Conservation (phyloP, 306 rosid species). For the Cucumis hystrix region DNA sequence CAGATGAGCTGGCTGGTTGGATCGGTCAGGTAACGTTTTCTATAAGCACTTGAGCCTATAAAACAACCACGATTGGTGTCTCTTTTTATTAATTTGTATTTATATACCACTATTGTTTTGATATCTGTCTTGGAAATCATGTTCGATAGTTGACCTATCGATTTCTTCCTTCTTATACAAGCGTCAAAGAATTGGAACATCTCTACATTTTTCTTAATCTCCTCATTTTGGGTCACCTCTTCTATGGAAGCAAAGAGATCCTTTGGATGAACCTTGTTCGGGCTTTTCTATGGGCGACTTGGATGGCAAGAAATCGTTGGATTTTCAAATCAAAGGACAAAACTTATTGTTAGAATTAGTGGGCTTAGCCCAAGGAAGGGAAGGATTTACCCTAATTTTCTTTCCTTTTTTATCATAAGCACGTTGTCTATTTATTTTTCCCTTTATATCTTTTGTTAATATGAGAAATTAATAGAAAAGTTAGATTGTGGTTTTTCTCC, state of each 20-base stretch:
- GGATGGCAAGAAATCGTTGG: not conserved
- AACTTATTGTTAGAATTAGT: too few species aligned
- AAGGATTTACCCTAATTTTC: too few species aligned
- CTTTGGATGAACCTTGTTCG: not conserved
- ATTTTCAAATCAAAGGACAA: too few species aligned
- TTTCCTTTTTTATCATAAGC: too few species aligned
- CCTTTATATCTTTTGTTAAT: too few species aligned
- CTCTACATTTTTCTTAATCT: not conserved
- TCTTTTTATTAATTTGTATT: too few species aligned
- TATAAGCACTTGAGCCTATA: not conserved
- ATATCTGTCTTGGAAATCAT: not conserved
- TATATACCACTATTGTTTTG: too few species aligned
- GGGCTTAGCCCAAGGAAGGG: too few species aligned
- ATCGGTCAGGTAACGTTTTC: slow-evolving; percentile 68
- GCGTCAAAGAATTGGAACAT: not conserved
- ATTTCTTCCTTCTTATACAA: not conserved
- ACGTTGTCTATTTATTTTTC: too few species aligned
- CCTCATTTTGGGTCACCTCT: not conserved
- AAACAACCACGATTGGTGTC: not conserved
- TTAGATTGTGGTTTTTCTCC: too few species aligned
- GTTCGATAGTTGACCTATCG: not conserved
- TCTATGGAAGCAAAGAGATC: not conserved
- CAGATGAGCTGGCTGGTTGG: slow-evolving; percentile 98
- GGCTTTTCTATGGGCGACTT: not conserved
- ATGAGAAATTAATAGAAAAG: too few species aligned